phyloP scores from a whole-genome alignment of 2,329 filamentous ascomycete species.

The Catunica adiposa region DNA sequence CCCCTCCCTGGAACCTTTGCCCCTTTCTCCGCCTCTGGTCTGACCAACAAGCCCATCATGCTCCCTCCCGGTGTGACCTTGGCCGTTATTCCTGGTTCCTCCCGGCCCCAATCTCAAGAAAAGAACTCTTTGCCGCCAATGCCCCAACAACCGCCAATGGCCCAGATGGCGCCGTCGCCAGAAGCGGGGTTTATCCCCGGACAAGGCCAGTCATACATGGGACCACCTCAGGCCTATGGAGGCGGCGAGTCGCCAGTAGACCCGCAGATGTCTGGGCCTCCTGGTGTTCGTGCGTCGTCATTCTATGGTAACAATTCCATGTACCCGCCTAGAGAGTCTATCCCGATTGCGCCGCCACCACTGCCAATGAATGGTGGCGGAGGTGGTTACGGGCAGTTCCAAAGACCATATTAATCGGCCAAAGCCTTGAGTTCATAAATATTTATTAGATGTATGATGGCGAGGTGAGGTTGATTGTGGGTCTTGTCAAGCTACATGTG shows the following conservation, averaged over 20 bases:
- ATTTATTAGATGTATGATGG: neutral
- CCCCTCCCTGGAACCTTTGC: slow-evolving; percentile 12
- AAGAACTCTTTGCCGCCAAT: neutral
- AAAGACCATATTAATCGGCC: neutral
- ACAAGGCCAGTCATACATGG: neutral
- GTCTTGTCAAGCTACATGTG: too few relatives aligned
- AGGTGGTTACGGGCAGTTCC: neutral
- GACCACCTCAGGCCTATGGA: neutral
- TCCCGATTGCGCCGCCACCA: slow-evolving; percentile 5
- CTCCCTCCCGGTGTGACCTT: slow-evolving; percentile 10
- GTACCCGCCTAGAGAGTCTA: slow-evolving; percentile 1
- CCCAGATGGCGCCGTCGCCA: neutral
- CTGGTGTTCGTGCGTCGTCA: neutral
- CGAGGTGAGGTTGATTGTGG: neutral
- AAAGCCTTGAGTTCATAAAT: neutral
- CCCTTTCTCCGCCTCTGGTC: slow-evolving; percentile 7
- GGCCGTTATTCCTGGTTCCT: neutral
- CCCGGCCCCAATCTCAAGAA: neutral
- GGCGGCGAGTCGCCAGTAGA: slow-evolving; percentile 6
- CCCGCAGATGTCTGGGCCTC: slow-evolving; percentile 1
- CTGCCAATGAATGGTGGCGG: neutral
- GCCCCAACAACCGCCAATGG: neutral
- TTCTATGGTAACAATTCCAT: neutral
- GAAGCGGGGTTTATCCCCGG: neutral
- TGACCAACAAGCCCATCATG: slow-evolving; percentile 11